Conservation (phyloP, 2,329 filamentous ascomycete species). For the Daldinia sp. region DNA sequence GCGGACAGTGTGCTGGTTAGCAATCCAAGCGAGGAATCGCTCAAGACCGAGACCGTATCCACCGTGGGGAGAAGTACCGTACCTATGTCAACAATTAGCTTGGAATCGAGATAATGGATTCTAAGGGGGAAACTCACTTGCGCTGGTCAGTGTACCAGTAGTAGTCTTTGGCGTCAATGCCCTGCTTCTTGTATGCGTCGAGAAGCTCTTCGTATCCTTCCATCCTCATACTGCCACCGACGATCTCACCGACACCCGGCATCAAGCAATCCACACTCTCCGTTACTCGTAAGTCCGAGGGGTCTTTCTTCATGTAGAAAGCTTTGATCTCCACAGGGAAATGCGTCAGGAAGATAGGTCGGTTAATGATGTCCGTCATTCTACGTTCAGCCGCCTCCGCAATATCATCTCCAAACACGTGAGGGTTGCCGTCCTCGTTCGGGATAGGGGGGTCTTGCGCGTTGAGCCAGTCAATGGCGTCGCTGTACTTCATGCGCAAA, state of each 20-base stretch:
- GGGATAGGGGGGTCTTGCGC: constrained; percentile 80
- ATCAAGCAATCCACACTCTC: constrained; percentile 87
- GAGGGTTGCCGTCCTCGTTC: constrained; percentile 91
- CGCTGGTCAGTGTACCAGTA: constrained; percentile 99
- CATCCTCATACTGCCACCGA: constrained; percentile 97
- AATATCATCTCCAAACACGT: constrained; percentile 96
- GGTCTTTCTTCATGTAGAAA: constrained; percentile 97
- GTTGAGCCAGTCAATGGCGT: constrained; percentile 93
- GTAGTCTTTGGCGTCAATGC: constrained; percentile 84
- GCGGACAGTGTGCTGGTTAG: constrained; percentile 70
- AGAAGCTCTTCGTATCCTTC: constrained; percentile 89
- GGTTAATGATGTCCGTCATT: constrained; percentile 98
- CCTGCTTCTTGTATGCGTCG: constrained; percentile 85
- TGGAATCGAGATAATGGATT: constrained; percentile 6
- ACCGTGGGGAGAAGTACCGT: constrained; percentile 90
- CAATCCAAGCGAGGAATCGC: constrained; percentile 73
- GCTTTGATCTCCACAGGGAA: constrained; percentile 98
- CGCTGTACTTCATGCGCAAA: constrained; percentile 91
- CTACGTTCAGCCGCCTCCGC: constrained; percentile 94
- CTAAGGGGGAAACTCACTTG: constrained; percentile 71
- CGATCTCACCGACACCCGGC: constrained; percentile 97
- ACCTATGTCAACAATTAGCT: constrained; percentile 59
- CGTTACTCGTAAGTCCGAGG: constrained; percentile 80
- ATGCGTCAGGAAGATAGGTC: constrained; percentile 94
- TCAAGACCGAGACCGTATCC: constrained; percentile 94